Percentiles rank a stretch among this genome's conserved stretches.
phyloP scores from a whole-genome alignment of 208 protist genomes.

The Leishmania mexicana region DNA sequence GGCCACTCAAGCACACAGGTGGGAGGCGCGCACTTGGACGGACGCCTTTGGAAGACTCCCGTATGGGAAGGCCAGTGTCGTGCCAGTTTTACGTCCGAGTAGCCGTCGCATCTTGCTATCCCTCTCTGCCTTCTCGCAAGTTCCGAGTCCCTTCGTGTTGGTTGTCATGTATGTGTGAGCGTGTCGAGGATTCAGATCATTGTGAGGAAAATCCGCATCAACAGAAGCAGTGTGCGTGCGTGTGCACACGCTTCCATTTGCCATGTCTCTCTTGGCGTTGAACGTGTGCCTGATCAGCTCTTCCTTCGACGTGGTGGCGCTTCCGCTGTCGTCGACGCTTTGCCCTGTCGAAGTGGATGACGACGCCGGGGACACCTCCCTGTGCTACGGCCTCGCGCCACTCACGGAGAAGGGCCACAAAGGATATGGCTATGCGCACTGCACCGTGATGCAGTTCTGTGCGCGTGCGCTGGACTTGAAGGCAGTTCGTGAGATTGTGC shows the following conservation, averaged over 20 bases:
- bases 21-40: background rate
- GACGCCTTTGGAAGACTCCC: background rate
- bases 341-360: conserved; percentile 45
- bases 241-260: background rate
- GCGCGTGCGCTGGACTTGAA: conserved; percentile 55
- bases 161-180: background rate
- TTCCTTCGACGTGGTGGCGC: conserved; percentile 62
- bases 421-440: conserved; percentile 72
- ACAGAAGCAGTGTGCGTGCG: background rate
- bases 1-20: background rate
- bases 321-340: conserved; percentile 71
- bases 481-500: conserved; percentile 44
- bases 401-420: conserved; percentile 57
- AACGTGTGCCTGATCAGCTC: conserved; percentile 74
- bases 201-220: background rate
- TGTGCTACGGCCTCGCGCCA: conserved; percentile 57
- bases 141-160: background rate
- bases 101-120: background rate
- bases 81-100: background rate
- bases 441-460: conserved; percentile 72
- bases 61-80: background rate
- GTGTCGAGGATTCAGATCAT: background rate
- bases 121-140: background rate
- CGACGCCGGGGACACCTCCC: conserved; percentile 33
- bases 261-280: conserved; percentile 65